phyloP scores from a whole-genome alignment of 2,329 filamentous ascomycete species.

The Chaetomium strumarium region DNA sequence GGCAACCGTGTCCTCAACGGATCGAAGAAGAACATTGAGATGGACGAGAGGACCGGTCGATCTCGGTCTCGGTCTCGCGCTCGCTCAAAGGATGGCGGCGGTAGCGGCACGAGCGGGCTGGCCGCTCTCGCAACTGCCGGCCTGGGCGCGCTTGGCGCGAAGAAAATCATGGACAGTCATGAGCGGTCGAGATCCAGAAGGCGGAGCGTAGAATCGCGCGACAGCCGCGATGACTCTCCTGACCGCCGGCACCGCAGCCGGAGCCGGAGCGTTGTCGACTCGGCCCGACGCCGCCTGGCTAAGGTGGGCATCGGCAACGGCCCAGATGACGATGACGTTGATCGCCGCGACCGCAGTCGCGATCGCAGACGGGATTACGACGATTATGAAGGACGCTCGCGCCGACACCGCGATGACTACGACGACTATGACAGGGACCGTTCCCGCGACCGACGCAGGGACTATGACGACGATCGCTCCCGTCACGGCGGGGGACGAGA shows the following conservation, averaged over 20 bases:
- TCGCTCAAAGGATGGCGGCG: constrained; percentile 43
- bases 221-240: constrained; percentile 38
- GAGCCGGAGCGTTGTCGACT: constrained; percentile 61
- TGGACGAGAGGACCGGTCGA: constrained; percentile 52
- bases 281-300: constrained; percentile 54
- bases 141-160: constrained; percentile 54
- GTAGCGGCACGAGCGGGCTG: constrained; percentile 45
- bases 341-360: constrained; percentile 31
- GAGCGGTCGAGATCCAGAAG: constrained; percentile 49
- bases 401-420: constrained; percentile 29
- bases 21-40: constrained; percentile 59
- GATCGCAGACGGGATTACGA: constrained; percentile 27
- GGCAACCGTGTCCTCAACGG: constrained; percentile 84
- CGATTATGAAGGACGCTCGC: constrained; percentile 28
- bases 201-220: constrained; percentile 44
- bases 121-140: constrained; percentile 59
- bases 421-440: constrained; percentile 40
- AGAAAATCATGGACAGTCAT: constrained; percentile 49
- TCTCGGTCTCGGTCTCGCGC: constrained; percentile 65
- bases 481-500: constrained; percentile 34
- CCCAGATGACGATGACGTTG: constrained; percentile 32
- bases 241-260: constrained; percentile 44
- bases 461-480: constrained; percentile 44
- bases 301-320: constrained; percentile 54
- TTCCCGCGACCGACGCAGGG: constrained; percentile 30